Conservation (phyloP, 2,329 filamentous ascomycete genomes). For the Microsporum audouinii region DNA sequence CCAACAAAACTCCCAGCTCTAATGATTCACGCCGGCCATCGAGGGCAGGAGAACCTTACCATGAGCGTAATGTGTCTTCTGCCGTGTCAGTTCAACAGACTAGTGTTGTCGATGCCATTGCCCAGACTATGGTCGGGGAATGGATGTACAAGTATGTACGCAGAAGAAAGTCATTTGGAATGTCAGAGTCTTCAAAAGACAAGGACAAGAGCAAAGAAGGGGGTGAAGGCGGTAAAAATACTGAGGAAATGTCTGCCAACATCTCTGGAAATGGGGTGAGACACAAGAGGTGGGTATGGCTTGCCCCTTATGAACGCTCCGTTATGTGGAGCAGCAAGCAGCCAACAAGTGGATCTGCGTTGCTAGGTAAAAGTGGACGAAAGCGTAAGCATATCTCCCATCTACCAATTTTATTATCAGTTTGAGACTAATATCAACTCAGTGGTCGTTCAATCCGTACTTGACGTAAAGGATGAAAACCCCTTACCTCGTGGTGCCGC, state of each 20-base stretch:
- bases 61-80: slow-evolving; percentile 39
- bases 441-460: slow-evolving; percentile 91
- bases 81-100: slow-evolving; percentile 53
- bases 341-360: slow-evolving; percentile 70
- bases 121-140: slow-evolving; percentile 95
- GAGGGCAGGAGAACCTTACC: slow-evolving; percentile 17
- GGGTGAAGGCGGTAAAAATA: slow-evolving; percentile 44
- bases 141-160: slow-evolving; percentile 41
- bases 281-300: slow-evolving; percentile 97
- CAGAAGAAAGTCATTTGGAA: slow-evolving; percentile 74
- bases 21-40: slow-evolving; percentile 21
- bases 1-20: slow-evolving; percentile 23
- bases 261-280: slow-evolving; percentile 55
- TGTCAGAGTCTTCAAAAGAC: slow-evolving; percentile 37
- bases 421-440: slow-evolving; percentile 23
- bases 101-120: slow-evolving; percentile 88
- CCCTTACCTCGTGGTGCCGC: slow-evolving; percentile 60
- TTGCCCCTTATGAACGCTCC: slow-evolving; percentile 88
- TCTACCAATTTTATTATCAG: not conserved
- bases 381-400: slow-evolving; percentile 52
- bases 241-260: slow-evolving; percentile 58
- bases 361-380: slow-evolving; percentile 87
- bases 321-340: slow-evolving; percentile 99
- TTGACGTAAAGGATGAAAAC: slow-evolving; percentile 94
- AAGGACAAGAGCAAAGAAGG: slow-evolving; percentile 13